Percentiles rank a stretch among this genome's conserved stretches.
Conservation (phyloP, 2,329 filamentous ascomycete genomes). For the Diaporthe nobilis region DNA sequence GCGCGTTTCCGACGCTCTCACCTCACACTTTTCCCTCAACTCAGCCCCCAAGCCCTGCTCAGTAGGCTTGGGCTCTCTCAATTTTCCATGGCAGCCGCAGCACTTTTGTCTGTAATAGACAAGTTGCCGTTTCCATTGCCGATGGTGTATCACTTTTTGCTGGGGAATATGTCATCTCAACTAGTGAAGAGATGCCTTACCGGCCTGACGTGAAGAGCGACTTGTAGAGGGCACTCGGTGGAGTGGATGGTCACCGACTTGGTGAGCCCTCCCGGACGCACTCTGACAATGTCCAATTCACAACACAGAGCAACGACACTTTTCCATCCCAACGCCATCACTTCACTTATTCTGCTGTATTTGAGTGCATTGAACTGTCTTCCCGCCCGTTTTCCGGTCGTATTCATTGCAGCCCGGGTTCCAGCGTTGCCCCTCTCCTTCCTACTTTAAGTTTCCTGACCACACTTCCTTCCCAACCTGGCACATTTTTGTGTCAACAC, state of each 20-base stretch:
- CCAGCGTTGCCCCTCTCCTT: neutral
- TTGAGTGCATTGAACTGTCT: neutral
- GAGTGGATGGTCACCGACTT: too few species aligned
- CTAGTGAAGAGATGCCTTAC: constrained; percentile 6
- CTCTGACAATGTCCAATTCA: neutral
- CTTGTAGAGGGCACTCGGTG: neutral
- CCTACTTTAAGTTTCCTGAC: neutral
- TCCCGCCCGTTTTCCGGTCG: neutral
- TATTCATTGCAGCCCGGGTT: neutral
- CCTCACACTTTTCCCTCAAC: neutral
- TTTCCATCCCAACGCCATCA: neutral
- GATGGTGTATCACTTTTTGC: constrained; percentile 2
- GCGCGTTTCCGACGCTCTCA: constrained; percentile 7
- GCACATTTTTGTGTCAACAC: constrained; percentile 12
- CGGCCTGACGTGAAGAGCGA: neutral
- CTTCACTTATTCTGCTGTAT: neutral
- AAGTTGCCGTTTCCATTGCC: neutral
- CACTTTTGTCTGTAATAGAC: neutral
- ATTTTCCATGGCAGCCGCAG: neutral
- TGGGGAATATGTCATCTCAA: neutral
- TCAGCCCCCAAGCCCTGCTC: neutral
- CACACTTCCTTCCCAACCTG: constrained; percentile 11
- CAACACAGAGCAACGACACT: neutral
- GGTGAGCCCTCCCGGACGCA: neutral
- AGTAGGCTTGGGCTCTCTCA: neutral